Base-by-base conservation (phyloP, 805 yeast genomes). In the Cyberlindnera xylosilytica region DNA sequence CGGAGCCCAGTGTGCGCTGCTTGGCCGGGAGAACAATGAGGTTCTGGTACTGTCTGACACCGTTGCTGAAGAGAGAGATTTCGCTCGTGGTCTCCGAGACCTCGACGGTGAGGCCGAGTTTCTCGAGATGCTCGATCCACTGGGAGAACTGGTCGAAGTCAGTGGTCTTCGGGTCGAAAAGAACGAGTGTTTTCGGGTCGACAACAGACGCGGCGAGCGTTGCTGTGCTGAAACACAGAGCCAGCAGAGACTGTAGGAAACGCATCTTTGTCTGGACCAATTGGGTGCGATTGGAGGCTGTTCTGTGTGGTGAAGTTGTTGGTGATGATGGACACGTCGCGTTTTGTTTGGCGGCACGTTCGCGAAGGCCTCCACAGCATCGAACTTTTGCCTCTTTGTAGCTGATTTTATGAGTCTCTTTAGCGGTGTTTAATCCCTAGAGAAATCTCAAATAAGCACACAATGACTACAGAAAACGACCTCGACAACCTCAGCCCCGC, bases 21-120 rank as follows among this genome's bases (percentile, higher is more conserved):
- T 77, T 72, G 6, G 77, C 65, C 13, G 91, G 89, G 36, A 82
- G 69, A 16, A 85, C 44, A 20, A 86, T 57, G 41, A 84, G 49
- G 52, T 81, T 79, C 50, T 80, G 80, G 53, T 70, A 81, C 11
- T 60, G 37, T 46, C 73, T 70, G 24, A 60, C 64, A 30, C 74
- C 81, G 39, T 67, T 70, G 31, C 56, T 57, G 46, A 68, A 58
- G 41, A 79, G 58, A 20, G 56, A 45, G 20, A 61, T 56, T 3
- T 46, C 42, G 20, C 57, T 43, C 13, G 47, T 57, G 28, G 36
- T 36, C 19, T 61, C 57, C 27, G 56, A 49, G 16, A 62, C 42
- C 2, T 51, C 53, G 12, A 76, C 44, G 3, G 62, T 58, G 46
- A 61, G 64, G 4, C 67, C 66, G 24, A 72, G 66, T 1, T 51